A percentile compares a stretch with the other conserved stretches of the same genome.
Conservation (phyloP, 2,329 filamentous ascomycete species). For the Metarhizium sp. region DNA sequence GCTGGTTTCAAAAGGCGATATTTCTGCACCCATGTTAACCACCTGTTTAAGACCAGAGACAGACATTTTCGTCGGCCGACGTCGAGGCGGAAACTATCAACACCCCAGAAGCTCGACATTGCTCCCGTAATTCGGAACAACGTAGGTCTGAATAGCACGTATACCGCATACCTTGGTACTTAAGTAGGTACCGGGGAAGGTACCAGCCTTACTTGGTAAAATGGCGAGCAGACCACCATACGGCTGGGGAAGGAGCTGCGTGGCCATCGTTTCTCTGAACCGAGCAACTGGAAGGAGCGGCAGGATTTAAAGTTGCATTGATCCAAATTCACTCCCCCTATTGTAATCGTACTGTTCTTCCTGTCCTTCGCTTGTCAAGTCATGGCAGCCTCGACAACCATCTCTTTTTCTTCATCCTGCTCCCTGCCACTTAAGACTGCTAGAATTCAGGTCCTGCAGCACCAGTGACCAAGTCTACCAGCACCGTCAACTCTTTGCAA, state of each 20-base stretch:
- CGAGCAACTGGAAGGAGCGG: not conserved
- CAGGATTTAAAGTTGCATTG: not conserved
- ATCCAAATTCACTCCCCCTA: not conserved
- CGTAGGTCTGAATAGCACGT: too few relatives aligned
- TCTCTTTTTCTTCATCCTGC: not conserved
- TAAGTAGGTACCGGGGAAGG: too few relatives aligned
- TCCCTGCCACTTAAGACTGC: not conserved
- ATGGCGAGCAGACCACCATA: too few relatives aligned
- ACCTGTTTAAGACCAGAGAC: too few relatives aligned
- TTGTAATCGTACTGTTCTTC: not conserved
- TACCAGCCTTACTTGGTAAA: too few relatives aligned
- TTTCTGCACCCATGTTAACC: too few relatives aligned
- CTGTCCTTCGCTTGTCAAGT: not conserved
- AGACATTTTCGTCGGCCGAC: too few relatives aligned
- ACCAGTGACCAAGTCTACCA: not conserved
- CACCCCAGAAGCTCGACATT: too few relatives aligned
- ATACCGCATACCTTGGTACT: too few relatives aligned
- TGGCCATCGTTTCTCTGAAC: not conserved
- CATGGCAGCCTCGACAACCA: not conserved
- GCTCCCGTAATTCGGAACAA: too few relatives aligned
- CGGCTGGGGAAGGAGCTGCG: not conserved
- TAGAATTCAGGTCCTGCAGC: not conserved
- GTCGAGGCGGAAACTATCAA: too few relatives aligned
- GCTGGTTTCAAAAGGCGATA: too few relatives aligned
- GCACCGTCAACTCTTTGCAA: not conserved